Conservation (phyloP, 1,284 basidiomycete genomes). For the Tilletiopsis washingtonensis region DNA sequence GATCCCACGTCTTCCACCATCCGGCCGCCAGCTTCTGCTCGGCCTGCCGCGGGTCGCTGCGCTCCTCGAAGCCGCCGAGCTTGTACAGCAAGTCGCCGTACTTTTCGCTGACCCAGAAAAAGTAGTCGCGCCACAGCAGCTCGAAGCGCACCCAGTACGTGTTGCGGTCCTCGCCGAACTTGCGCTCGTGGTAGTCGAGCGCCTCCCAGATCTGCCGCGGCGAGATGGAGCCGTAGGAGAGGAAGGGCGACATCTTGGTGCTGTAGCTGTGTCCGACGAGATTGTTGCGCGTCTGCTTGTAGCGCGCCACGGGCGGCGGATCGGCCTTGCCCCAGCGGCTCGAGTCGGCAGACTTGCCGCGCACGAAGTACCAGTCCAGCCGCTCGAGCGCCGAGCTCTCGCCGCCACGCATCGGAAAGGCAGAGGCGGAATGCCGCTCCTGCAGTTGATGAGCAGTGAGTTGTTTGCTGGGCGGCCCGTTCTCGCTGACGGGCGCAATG, state of each 20-base stretch:
- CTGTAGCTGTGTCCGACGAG: constrained; percentile 54
- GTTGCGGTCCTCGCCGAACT: constrained; percentile 47
- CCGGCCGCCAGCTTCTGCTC: constrained; percentile 46
- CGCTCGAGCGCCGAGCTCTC: constrained; percentile 38
- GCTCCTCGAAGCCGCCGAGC: constrained; percentile 50
- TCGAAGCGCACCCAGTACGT: constrained; percentile 54
- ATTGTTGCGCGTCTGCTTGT: constrained; percentile 56
- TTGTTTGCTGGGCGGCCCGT: background rate
- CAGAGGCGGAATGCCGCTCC: constrained; percentile 36
- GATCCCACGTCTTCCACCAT: constrained; percentile 37
- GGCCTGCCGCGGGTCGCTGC: constrained; percentile 50
- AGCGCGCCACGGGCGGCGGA: constrained; percentile 48
- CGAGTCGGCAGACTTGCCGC: constrained; percentile 37
- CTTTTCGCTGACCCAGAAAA: constrained; percentile 51
- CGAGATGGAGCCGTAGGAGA: constrained; percentile 53
- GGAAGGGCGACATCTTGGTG: constrained; percentile 55
- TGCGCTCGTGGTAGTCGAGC: constrained; percentile 46
- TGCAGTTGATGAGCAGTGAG: too few relatives aligned
- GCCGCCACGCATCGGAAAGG: constrained; percentile 37
- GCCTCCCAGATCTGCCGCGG: constrained; percentile 50
- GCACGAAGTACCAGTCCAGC: constrained; percentile 41
- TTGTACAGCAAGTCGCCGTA: constrained; percentile 50
- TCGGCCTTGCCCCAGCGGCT: constrained; percentile 32
- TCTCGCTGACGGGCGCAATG: constrained; percentile 31
- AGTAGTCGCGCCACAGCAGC: constrained; percentile 56